Evolutionary conservation across 2,329 filamentous ascomycete species (phyloP).

Genomic region (Sclerotinia spermophila): DNA sequence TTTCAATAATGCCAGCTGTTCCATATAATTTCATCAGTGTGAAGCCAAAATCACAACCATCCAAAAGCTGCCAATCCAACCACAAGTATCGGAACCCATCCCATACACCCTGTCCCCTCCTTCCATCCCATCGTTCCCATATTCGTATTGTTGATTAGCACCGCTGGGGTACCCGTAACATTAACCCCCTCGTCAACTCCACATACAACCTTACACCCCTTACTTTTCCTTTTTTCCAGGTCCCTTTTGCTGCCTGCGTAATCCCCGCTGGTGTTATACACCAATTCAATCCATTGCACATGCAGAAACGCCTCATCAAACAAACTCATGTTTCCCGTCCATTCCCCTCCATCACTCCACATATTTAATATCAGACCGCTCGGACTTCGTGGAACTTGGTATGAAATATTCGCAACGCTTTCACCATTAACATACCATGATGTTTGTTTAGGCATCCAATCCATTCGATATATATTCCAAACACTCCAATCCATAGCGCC

Average conservation of each 20-base stretch:
- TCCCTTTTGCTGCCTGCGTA: constrained; percentile 21
- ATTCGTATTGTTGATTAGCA: constrained; percentile 31
- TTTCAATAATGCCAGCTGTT: no score
- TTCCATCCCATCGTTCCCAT: constrained; percentile 1
- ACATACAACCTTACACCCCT: constrained; percentile 33
- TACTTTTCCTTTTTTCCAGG: constrained; percentile 25
- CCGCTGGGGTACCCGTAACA: constrained; percentile 29
- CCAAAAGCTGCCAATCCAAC: constrained; percentile 6
- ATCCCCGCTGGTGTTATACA: constrained; percentile 32
- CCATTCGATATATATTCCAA: constrained; percentile 35
- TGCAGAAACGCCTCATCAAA: constrained; percentile 33
- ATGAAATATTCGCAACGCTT: constrained; percentile 31
- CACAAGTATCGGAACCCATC: neutral
- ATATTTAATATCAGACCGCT: constrained; percentile 34
- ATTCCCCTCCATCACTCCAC: constrained; percentile 36
- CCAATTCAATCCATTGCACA: constrained; percentile 37
- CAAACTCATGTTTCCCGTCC: constrained; percentile 35
- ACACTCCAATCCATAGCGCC: constrained; percentile 28
- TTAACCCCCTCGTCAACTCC: constrained; percentile 32
- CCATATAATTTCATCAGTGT: no score
- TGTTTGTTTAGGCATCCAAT: constrained; percentile 34
- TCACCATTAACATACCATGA: constrained; percentile 36
- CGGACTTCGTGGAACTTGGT: constrained; percentile 31
- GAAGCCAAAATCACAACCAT: neutral
- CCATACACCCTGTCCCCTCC: constrained; percentile 11